These are phyloP conservation scores for Penicillium sclerotiorum DNA, from an alignment of 2,329 filamentous ascomycete genomes.

Conservation along the genomic window DNA sequence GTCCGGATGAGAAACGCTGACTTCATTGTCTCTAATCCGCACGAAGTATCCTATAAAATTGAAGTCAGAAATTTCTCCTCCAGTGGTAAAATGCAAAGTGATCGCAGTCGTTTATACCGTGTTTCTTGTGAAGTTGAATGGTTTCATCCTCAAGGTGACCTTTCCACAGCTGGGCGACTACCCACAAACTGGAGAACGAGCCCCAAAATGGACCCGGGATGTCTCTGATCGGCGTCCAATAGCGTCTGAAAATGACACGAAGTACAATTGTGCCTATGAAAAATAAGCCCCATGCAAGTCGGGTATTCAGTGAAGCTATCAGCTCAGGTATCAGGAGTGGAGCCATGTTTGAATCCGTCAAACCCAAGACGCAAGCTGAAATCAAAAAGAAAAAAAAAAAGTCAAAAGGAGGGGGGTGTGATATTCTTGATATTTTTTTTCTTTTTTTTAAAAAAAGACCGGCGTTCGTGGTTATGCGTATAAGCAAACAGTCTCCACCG, in stretches of 20 bases:
- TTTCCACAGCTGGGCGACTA: constrained; percentile 39
- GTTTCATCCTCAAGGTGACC: constrained; percentile 44
- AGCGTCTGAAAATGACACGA: constrained; percentile 41
- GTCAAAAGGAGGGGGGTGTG: no score
- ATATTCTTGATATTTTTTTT: no score
- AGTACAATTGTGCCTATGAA: constrained; percentile 2
- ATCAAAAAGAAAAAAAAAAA: neutral
- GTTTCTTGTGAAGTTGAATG: constrained; percentile 42
- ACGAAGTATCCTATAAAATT: constrained; percentile 42
- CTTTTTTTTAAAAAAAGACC: no score
- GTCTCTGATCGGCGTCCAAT: constrained; percentile 47
- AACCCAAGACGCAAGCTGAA: neutral
- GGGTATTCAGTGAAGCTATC: neutral
- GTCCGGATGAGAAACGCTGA: constrained; percentile 48
- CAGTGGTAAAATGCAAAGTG: neutral
- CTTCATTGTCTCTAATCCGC: constrained; percentile 48
- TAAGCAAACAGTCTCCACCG: no score
- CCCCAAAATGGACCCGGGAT: constrained; percentile 48
- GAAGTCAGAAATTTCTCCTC: neutral
- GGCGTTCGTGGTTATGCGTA: no score
- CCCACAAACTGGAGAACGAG: constrained; percentile 46
- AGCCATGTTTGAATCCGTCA: constrained; percentile 1
- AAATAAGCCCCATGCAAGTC: neutral
- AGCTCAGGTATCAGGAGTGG: neutral
- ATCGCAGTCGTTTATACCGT: constrained; percentile 31